phyloP scores from a whole-genome alignment of 352 stramenopile species.

The Globisporangium nagaii region DNA sequence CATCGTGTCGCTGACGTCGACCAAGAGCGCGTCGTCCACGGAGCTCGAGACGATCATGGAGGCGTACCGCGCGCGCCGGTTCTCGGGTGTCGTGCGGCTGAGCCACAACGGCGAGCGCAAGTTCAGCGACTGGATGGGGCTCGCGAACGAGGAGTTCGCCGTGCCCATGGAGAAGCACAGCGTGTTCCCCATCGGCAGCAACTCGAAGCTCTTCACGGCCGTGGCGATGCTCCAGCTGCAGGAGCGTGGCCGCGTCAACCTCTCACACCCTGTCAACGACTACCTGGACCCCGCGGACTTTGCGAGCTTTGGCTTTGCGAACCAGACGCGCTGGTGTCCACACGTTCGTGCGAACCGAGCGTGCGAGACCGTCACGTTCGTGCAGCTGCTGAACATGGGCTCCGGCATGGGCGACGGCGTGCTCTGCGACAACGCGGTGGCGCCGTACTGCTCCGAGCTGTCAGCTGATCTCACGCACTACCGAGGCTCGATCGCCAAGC shows the following conservation, averaged over 20 bases:
- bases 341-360: conserved; percentile 10
- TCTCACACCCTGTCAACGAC: conserved; percentile 25
- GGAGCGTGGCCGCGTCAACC: conserved; percentile 31
- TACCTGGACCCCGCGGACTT: conserved; percentile 40
- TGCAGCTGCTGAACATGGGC: conserved; percentile 59
- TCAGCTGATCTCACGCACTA: conserved; percentile 14
- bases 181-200: conserved; percentile 52
- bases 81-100: conserved; percentile 49
- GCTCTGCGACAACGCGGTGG: conserved; percentile 17
- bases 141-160: conserved; percentile 42
- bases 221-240: conserved; percentile 60
- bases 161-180: conserved; percentile 37
- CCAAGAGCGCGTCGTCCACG: conserved; percentile 21
- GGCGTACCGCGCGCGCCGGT: conserved; percentile 21
- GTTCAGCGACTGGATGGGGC: conserved; percentile 34
- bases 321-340: conserved; percentile 49
- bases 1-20: conserved; percentile 29
- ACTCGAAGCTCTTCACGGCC: conserved; percentile 51
- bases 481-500: conserved; percentile 20
- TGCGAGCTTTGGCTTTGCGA: conserved; percentile 33
- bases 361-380: conserved; percentile 53
- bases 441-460: conserved; percentile 3
- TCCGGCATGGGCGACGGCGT: conserved; percentile 32
- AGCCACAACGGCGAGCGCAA: conserved; percentile 45
- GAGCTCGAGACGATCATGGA: conserved; percentile 26